A percentile compares a stretch with the other conserved stretches of the same genome.
phyloP scores from a whole-genome alignment of 164 flowering plant genomes.

The Litsea cubeba region DNA sequence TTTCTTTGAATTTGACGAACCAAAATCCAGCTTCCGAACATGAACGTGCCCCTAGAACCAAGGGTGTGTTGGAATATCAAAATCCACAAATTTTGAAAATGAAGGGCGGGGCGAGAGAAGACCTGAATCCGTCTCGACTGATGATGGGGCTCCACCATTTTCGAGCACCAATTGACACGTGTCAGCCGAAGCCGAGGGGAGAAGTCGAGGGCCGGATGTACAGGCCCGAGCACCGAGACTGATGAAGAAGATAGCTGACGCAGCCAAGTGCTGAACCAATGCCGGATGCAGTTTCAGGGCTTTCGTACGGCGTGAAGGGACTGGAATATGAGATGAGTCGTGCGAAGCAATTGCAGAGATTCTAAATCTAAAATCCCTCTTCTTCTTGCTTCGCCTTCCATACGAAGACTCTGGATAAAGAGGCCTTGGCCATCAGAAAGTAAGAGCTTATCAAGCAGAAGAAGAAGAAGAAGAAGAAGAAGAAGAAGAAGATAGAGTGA shows the following conservation, averaged over 20 bases:
- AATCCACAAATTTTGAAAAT: background rate
- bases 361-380: slow-evolving; percentile 28
- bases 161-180: slow-evolving; percentile 5
- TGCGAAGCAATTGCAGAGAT: slow-evolving; percentile 66
- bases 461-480: too few relatives aligned
- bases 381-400: background rate
- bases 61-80: background rate
- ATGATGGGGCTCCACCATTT: background rate
- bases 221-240: slow-evolving; percentile 13
- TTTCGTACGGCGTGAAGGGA: background rate
- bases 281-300: slow-evolving; percentile 9
- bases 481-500: too few relatives aligned
- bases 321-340: slow-evolving; percentile 6
- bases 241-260: slow-evolving; percentile 22
- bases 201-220: slow-evolving; percentile 7
- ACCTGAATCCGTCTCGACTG: slow-evolving; percentile 6
- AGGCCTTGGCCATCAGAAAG: background rate
- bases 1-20: background rate
- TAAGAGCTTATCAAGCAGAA: background rate
- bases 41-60: too few relatives aligned
- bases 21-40: background rate
- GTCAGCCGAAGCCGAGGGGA: background rate
- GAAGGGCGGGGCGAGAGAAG: background rate
- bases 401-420: background rate
- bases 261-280: slow-evolving; percentile 19